Evolutionary conservation across 148 eudicot genomes (phyloP).

Genomic region (Amaranthus hypochondriacus): DNA sequence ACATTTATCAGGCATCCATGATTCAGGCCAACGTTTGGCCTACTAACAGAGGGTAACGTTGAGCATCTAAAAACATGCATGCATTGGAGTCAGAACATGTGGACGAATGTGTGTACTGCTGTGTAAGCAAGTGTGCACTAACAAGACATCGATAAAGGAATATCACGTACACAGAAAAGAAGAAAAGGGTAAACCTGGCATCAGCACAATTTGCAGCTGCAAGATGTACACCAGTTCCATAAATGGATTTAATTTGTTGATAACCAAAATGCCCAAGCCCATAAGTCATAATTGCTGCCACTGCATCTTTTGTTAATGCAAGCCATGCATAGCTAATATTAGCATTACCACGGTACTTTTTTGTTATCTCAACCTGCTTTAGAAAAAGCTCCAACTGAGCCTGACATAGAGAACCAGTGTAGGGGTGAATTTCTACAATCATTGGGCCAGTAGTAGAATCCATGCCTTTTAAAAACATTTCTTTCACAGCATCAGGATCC

Average conservation of each 20-base stretch:
- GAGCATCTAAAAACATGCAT: too few relatives aligned
- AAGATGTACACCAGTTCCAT: conserved; percentile 82
- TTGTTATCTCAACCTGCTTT: conserved; percentile 74
- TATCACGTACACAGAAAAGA: background rate
- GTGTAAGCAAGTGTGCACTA: background rate
- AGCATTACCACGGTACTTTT: conserved; percentile 57
- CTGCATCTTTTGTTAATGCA: conserved; percentile 47
- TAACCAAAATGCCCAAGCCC: conserved; percentile 57
- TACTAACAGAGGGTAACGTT: too few relatives aligned
- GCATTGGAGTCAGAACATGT: too few relatives aligned
- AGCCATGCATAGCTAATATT: conserved; percentile 89
- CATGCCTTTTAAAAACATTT: conserved; percentile 50
- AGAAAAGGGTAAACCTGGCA: conserved; percentile 44
- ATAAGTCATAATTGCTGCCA: conserved; percentile 40
- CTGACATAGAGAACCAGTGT: conserved; percentile 38
- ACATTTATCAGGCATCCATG: too few relatives aligned
- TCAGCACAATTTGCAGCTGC: conserved; percentile 59
- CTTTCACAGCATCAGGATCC: conserved; percentile 40
- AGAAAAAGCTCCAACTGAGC: conserved; percentile 61
- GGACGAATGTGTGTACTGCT: background rate
- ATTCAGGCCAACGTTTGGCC: too few relatives aligned
- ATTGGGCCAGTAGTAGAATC: conserved; percentile 30
- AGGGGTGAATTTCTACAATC: conserved; percentile 36
- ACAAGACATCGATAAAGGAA: background rate
- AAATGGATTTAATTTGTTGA: conserved; percentile 38